These are phyloP conservation scores for Stenogyne calaminthoides DNA, from an alignment of 305 asterid species.

Conservation along the genomic window DNA sequence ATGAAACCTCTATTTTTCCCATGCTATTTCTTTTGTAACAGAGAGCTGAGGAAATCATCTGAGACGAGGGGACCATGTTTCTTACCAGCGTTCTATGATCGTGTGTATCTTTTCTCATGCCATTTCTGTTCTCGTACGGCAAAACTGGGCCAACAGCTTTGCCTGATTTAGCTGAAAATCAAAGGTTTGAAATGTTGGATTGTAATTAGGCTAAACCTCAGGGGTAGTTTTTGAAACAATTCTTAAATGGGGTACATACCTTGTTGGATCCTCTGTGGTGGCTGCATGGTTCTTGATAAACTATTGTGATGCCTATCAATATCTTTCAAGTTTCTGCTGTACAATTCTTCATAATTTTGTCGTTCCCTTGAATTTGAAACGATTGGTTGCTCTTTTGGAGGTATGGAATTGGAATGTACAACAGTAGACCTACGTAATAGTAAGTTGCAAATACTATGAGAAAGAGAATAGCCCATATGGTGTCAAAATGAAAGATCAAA, in stretches of 20 bases:
- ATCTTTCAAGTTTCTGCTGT: slow-evolving; percentile 56
- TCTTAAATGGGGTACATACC: slow-evolving; percentile 39
- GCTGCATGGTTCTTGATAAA: slow-evolving; percentile 53
- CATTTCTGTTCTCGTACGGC: slow-evolving; percentile 44
- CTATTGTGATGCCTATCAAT: slow-evolving; percentile 48
- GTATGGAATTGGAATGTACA: slow-evolving; percentile 60
- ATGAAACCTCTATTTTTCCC: slow-evolving; percentile 38
- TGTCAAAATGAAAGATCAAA: slow-evolving; percentile 1
- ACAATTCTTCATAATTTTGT: slow-evolving; percentile 52
- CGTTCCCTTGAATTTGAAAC: slow-evolving; percentile 46
- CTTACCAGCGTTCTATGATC: slow-evolving; percentile 56
- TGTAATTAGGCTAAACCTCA: not conserved
- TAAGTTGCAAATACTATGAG: slow-evolving; percentile 7
- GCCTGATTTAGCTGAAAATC: slow-evolving; percentile 67
- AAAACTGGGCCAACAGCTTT: slow-evolving; percentile 56
- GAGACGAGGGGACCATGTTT: slow-evolving; percentile 42
- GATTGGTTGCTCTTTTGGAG: slow-evolving; percentile 53
- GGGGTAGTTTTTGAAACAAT: not conserved
- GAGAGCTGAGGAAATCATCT: slow-evolving; percentile 41
- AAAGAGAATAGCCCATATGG: not conserved
- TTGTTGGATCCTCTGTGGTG: slow-evolving; percentile 56
- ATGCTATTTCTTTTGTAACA: slow-evolving; percentile 39
- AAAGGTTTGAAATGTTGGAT: slow-evolving; percentile 13
- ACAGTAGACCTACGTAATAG: slow-evolving; percentile 57
- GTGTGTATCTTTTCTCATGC: slow-evolving; percentile 42